These are phyloP conservation scores for Dendrocalamus sinicus DNA, from an alignment of 176 grass and related monocot genomes.

Conservation along the genomic window DNA sequence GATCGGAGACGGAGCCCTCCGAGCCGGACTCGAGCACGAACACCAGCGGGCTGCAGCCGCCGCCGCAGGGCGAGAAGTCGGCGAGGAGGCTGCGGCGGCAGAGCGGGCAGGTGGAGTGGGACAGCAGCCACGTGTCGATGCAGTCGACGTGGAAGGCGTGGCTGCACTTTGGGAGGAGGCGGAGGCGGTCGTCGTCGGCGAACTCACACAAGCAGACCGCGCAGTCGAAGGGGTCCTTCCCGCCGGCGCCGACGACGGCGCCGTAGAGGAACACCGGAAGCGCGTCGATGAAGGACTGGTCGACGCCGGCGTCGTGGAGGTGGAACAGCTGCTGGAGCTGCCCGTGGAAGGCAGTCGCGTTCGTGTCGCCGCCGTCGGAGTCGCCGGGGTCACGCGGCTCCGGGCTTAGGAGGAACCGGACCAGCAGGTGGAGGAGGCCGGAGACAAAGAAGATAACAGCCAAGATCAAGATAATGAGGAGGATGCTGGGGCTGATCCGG, in stretches of 20 bases:
- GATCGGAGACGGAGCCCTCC: constrained; percentile 63
- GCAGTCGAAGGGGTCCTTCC: constrained; percentile 72
- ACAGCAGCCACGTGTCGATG: constrained; percentile 71
- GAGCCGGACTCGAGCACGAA: constrained; percentile 76
- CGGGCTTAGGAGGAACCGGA: constrained; percentile 61
- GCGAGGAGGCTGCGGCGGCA: constrained; percentile 61
- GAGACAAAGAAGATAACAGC: constrained; percentile 84
- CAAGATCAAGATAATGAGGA: constrained; percentile 78
- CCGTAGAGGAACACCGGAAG: constrained; percentile 80
- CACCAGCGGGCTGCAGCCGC: constrained; percentile 61
- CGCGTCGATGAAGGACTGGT: constrained; percentile 83
- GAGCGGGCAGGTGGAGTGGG: constrained; percentile 68
- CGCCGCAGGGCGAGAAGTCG: constrained; percentile 57
- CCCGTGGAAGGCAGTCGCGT: constrained; percentile 67
- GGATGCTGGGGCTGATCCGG: constrained; percentile 75
- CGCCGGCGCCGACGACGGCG: constrained; percentile 46
- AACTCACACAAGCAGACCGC: constrained; percentile 63
- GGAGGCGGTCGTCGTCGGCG: constrained; percentile 53
- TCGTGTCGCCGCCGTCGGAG: constrained; percentile 26
- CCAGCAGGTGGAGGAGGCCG: constrained; percentile 76
- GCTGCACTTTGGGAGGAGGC: constrained; percentile 58
- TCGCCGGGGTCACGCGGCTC: constrained; percentile 34
- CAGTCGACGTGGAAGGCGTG: constrained; percentile 75
- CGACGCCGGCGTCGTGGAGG: constrained; percentile 88
- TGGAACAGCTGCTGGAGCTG: constrained; percentile 93